Conservation (phyloP, 805 yeast species). For the Candida parachauliodes region DNA sequence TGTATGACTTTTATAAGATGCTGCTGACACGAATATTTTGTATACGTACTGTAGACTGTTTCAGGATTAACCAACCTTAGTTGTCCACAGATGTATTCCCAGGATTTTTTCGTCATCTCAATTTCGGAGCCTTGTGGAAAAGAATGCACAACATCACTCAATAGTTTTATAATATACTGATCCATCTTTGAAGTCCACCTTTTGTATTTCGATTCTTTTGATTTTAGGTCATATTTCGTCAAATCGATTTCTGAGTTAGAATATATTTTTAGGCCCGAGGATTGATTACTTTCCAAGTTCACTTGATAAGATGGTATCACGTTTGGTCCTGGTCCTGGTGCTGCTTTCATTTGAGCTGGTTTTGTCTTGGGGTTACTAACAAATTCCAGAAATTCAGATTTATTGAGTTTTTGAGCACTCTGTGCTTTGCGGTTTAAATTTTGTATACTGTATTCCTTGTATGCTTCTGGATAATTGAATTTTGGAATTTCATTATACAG, state of each 20-base stretch:
- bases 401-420: too few species aligned
- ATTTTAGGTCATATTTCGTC: slow-evolving; percentile 28
- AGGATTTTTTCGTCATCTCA: slow-evolving; percentile 33
- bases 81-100: slow-evolving; percentile 36
- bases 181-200: slow-evolving; percentile 40
- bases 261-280: too few species aligned
- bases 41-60: slow-evolving; percentile 38
- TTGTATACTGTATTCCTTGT: slow-evolving; percentile 16
- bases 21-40: slow-evolving; percentile 38
- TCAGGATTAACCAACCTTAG: slow-evolving; percentile 35
- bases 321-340: too few species aligned
- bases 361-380: too few species aligned
- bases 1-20: slow-evolving; percentile 35
- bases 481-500: slow-evolving; percentile 29
- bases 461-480: slow-evolving; percentile 29
- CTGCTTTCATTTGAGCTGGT: too few species aligned
- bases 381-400: too few species aligned
- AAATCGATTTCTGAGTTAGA: too few species aligned
- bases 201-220: slow-evolving; percentile 33
- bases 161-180: slow-evolving; percentile 26
- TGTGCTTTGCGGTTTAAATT: neutral
- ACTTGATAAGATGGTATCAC: too few species aligned
- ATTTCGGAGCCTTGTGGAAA: slow-evolving; percentile 27
- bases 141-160: slow-evolving; percentile 35
- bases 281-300: too few species aligned